Conservation (phyloP, 2,329 filamentous ascomycete species). For the Cercospora zeae-maydis region DNA sequence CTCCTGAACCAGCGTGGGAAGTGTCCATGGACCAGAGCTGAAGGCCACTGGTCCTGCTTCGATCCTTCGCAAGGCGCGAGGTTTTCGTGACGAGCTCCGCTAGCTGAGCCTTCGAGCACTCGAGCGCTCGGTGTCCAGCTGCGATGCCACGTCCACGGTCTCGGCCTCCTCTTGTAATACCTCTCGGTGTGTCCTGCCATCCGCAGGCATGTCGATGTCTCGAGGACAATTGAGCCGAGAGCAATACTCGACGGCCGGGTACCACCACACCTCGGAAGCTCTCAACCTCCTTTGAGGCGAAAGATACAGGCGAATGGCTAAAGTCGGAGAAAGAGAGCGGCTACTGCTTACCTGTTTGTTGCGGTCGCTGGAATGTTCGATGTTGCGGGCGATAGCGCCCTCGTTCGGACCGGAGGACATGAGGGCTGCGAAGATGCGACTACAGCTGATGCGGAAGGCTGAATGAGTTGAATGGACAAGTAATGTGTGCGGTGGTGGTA, state of each 20-base stretch:
- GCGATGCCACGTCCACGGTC: background rate
- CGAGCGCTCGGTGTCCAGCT: background rate
- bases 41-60: no score
- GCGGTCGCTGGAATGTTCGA: background rate
- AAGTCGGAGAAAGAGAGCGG: background rate
- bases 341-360: background rate
- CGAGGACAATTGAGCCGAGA: background rate
- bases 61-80: background rate
- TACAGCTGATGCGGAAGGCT: background rate
- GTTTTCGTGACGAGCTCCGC: background rate
- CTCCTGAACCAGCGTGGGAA: background rate
- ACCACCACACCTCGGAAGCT: background rate
- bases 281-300: background rate
- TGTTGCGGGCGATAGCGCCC: background rate
- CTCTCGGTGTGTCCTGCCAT: background rate
- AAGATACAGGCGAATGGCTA: background rate
- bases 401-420: background rate
- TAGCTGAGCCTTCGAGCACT: background rate
- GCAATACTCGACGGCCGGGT: background rate
- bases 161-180: background rate
- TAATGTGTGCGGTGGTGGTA: background rate
- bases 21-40: background rate
- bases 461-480: background rate
- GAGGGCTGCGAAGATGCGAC: background rate
- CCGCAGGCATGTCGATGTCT: background rate